These are phyloP conservation scores for Cicer chorassanicum DNA, from an alignment of 306 rosid species.

Conservation along the genomic window DNA sequence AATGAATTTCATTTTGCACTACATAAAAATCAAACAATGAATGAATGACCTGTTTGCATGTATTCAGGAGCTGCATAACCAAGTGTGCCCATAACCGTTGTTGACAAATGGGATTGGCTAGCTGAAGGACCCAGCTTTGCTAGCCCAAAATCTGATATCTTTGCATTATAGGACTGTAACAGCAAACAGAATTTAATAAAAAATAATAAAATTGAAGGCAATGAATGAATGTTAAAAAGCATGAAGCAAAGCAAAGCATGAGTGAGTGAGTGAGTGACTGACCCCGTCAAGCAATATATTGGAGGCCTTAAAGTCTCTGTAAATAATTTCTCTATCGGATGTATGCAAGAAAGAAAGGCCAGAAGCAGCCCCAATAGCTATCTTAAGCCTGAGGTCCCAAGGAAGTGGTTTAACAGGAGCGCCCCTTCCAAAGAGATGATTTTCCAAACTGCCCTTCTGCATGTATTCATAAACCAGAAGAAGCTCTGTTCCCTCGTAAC, in stretches of 20 bases:
- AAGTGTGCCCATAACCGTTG: constrained; percentile 94
- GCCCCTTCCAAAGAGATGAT: constrained; percentile 97
- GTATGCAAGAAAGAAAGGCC: constrained; percentile 91
- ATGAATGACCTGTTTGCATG: constrained; percentile 74
- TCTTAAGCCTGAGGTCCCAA: constrained; percentile 86
- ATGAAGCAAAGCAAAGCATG: background rate
- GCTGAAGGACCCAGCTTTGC: constrained; percentile 99
- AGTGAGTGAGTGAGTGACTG: constrained; percentile 3
- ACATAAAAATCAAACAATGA: background rate
- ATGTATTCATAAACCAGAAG: constrained; percentile 89
- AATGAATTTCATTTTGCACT: background rate
- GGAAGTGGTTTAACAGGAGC: constrained; percentile 78
- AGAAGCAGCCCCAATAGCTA: constrained; percentile 93
- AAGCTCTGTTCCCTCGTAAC: constrained; percentile 80
- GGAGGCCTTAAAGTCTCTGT: constrained; percentile 95
- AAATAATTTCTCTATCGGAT: constrained; percentile 87
- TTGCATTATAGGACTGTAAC: constrained; percentile 74
- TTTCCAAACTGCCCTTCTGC: constrained; percentile 93
- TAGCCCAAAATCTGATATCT: constrained; percentile 95
- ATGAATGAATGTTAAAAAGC: background rate
- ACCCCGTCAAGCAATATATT: constrained; percentile 94
- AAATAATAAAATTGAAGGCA: background rate
- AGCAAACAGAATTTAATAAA: constrained; percentile 33
- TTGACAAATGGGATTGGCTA: constrained; percentile 90
- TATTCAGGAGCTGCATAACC: constrained; percentile 99